Evolutionary conservation across 1,284 basidiomycete genomes (phyloP), one percentile per base, ranked within the genome.

Genomic region (Leccinum fuscescens): DNA sequence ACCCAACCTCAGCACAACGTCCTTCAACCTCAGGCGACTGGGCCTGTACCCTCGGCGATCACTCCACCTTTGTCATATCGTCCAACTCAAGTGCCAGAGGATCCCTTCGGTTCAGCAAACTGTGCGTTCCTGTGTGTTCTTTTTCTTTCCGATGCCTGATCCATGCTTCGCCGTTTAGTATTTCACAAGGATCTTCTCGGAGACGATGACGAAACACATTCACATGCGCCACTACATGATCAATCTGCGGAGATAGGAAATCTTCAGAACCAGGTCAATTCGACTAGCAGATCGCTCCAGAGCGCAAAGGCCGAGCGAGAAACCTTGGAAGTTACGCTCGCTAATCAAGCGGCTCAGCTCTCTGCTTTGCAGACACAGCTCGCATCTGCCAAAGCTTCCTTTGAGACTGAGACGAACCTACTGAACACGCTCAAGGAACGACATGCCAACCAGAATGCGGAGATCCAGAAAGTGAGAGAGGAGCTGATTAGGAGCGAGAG

Each of bases 401-500:
- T 93, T 69, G 94, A 96, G 71, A 88, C 86, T 0, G 97, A 99
- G 78, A 87, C 84, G 11, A 86, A 84, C 57, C 76, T 92, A 7
- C 82, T 98, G 33, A 77, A 83, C 17, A 84, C 88, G 8, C 82
- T 99, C 15, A 86, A 88, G 61, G 86, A 90, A 51, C 85, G 93
- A 4, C 85, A 86, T 55, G 76, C 81, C 0, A 80, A 82, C n/a
- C 95, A 98, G 77, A 81, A 80, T 2, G 79, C 81, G 3, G 88
- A 92, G 44, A 89, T 98, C n/a, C 83, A 88, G 68, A 88, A 86
- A 71, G 77, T 88, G 1, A 83, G 87, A 56, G 85, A 90, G 59
- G 90, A 97, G 56, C 79, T 98, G 35, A 99, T 99, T 66, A 82
- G 83, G 52, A 90, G 91, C 3, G 96, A 99, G 77, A 95, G 93